Conservation (phyloP, 176 grass and related monocot species). For the Cocos nucifera region DNA sequence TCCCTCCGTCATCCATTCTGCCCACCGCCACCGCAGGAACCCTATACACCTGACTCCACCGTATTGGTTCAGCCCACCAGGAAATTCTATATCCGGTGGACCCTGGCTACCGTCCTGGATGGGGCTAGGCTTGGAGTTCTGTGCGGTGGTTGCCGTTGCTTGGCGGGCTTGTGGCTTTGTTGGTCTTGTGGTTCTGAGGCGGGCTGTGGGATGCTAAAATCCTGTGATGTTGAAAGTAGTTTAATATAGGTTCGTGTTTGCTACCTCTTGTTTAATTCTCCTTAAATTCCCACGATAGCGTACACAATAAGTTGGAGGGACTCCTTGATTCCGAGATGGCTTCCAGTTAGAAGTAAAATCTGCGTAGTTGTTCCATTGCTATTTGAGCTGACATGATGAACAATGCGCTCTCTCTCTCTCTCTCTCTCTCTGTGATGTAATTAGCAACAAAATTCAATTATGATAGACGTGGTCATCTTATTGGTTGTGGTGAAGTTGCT, state of each 20-base stretch:
- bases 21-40: conserved; percentile 22
- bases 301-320: no score
- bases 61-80: conserved; percentile 48
- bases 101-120: conserved; percentile 39
- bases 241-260: conserved; percentile 15
- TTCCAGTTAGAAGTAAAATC: no score
- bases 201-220: conserved; percentile 7
- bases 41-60: conserved; percentile 31
- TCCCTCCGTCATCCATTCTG: conserved; percentile 25
- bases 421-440: no score
- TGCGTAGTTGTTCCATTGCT: no score
- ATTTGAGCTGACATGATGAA: no score
- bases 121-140: conserved; percentile 4
- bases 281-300: no score
- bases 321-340: no score
- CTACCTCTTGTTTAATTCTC: not conserved
- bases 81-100: conserved; percentile 55
- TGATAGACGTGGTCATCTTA: no score
- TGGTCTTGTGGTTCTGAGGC: conserved; percentile 34
- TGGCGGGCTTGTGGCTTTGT: not conserved
- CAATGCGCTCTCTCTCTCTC: no score
- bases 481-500: no score
- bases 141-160: conserved; percentile 3
- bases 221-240: not conserved
- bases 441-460: no score